A percentile compares a stretch with the other conserved stretches of the same genome.
Conservation (phyloP, 768 basidiomycete species). For the Filobasidium floriforme region DNA sequence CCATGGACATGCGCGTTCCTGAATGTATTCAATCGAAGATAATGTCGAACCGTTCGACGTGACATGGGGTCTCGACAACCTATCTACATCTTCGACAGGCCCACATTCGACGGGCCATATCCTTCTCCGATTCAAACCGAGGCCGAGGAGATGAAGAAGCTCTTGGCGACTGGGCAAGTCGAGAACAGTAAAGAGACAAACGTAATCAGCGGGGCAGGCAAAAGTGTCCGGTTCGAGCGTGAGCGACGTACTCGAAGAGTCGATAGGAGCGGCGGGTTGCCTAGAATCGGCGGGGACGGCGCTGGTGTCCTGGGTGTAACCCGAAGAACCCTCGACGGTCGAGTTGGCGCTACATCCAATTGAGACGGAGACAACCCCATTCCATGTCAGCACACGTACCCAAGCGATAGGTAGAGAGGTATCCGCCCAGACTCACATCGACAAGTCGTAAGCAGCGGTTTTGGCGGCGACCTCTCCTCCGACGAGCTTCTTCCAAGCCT, state of each 20-base stretch:
- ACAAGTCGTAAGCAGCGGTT: slow-evolving; percentile 64
- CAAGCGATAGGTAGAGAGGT: no score
- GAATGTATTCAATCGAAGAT: no score
- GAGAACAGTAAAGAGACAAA: neutral
- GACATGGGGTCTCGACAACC: no score
- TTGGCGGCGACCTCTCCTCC: slow-evolving; percentile 66
- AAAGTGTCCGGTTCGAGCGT: neutral
- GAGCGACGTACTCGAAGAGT: slow-evolving; percentile 66
- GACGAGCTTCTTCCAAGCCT: slow-evolving; percentile 93
- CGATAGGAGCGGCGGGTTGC: slow-evolving; percentile 77
- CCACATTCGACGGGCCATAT: neutral
- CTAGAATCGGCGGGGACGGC: slow-evolving; percentile 64
- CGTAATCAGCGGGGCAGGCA: neutral
- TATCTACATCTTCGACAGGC: neutral
- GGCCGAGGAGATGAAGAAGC: slow-evolving; percentile 45
- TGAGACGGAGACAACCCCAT: no score
- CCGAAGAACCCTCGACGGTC: slow-evolving; percentile 66
- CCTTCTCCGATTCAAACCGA: slow-evolving; percentile 31
- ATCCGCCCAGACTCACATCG: slow-evolving; percentile 64
- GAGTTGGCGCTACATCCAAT: slow-evolving; percentile 61
- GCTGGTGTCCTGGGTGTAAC: slow-evolving; percentile 59
- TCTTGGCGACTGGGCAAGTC: slow-evolving; percentile 39
- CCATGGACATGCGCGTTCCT: no score
- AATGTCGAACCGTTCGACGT: no score
- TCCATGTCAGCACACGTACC: slow-evolving; percentile 20